These are phyloP conservation scores for Straminergon stramineum DNA, from an alignment of 225 moss, liverwort and hornwort genomes.

Conservation along the genomic window DNA sequence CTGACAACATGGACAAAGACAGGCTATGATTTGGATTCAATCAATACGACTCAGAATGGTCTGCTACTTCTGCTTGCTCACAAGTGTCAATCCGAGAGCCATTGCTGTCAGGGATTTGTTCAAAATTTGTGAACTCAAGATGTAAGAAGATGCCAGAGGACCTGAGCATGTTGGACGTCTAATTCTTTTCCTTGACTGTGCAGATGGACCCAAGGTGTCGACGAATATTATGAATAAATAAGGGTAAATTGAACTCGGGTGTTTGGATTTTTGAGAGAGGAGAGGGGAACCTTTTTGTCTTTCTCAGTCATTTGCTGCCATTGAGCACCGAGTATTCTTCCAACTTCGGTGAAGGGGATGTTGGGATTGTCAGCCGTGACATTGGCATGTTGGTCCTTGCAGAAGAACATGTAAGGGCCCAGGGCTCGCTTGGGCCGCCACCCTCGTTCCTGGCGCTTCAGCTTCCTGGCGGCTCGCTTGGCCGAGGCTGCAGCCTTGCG, in stretches of 20 bases:
- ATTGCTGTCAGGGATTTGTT: neutral
- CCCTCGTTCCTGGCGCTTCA: neutral
- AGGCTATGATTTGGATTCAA: neutral
- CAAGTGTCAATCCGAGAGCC: neutral
- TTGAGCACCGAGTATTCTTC: conserved; percentile 66
- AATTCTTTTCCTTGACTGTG: neutral
- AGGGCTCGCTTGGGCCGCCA: conserved; percentile 70
- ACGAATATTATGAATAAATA: neutral
- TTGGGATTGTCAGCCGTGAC: conserved; percentile 58
- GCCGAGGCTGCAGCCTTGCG: neutral
- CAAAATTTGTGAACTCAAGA: neutral
- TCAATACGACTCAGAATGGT: neutral
- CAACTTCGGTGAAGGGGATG: conserved; percentile 63
- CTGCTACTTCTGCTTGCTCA: neutral
- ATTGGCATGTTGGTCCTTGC: conserved; percentile 61
- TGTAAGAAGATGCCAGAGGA: neutral
- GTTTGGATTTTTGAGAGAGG: neutral
- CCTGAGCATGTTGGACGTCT: neutral
- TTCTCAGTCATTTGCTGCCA: conserved; percentile 64
- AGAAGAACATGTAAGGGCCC: conserved; percentile 78
- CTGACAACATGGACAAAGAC: neutral
- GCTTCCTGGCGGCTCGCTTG: neutral
- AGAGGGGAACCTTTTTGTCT: conserved; percentile 51
- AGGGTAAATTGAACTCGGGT: neutral
- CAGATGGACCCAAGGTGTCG: neutral